Percentiles rank a stretch among this genome's conserved stretches.
Conservation (phyloP, 805 yeast genomes). For the Candida verbasci region DNA sequence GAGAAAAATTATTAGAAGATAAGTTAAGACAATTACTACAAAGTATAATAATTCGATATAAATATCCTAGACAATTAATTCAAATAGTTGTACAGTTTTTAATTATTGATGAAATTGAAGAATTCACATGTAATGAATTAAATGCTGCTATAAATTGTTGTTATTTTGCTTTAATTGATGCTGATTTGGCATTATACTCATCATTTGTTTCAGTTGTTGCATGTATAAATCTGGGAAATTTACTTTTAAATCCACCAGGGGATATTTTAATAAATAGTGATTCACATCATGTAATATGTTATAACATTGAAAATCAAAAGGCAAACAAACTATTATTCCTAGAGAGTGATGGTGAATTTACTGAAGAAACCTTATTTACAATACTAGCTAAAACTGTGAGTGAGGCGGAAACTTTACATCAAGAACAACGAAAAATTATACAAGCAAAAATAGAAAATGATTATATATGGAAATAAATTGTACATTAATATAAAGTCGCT, state of each 20-base stretch:
- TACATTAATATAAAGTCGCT: slow-evolving; percentile 35
- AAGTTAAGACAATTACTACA: slow-evolving; percentile 59
- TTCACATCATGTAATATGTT: slow-evolving; percentile 67
- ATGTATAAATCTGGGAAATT: slow-evolving; percentile 25
- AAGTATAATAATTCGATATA: slow-evolving; percentile 53
- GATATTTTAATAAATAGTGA: slow-evolving; percentile 37
- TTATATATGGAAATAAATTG: slow-evolving; percentile 49
- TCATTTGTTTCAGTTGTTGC: slow-evolving; percentile 57
- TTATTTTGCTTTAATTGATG: slow-evolving; percentile 71
- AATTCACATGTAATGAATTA: slow-evolving; percentile 46
- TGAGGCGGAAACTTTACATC: slow-evolving; percentile 43
- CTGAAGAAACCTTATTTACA: slow-evolving; percentile 48
- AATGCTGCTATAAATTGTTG: slow-evolving; percentile 70
- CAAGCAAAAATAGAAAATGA: slow-evolving; percentile 46
- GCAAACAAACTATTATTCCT: slow-evolving; percentile 56
- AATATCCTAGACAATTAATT: slow-evolving; percentile 70
- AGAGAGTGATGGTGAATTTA: slow-evolving; percentile 72
- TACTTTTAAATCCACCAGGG: slow-evolving; percentile 43
- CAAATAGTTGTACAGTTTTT: slow-evolving; percentile 41
- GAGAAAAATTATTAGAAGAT: slow-evolving; percentile 76
- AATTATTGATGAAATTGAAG: slow-evolving; percentile 16
- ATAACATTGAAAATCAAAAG: slow-evolving; percentile 46
- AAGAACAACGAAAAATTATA: slow-evolving; percentile 41
- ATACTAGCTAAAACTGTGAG: slow-evolving; percentile 50
- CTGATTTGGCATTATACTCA: slow-evolving; percentile 66